Percentiles rank a stretch among this genome's conserved stretches.
Conservation (phyloP, 139 green algal genomes). For the Ulvella scutata region DNA sequence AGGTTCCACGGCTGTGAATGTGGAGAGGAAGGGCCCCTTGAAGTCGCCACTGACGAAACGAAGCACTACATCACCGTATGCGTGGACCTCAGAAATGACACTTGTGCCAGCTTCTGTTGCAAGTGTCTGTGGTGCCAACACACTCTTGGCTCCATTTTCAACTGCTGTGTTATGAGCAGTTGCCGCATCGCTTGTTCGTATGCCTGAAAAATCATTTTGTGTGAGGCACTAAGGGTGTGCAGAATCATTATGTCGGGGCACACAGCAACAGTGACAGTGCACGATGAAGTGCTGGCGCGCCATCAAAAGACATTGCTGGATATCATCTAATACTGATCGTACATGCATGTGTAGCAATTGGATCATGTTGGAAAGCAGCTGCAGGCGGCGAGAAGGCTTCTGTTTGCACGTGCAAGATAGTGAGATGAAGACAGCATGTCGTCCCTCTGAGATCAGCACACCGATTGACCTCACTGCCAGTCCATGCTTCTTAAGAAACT, state of each 20-base stretch:
- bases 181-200: constrained; percentile 68
- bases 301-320: too few relatives aligned
- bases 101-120: constrained; percentile 3
- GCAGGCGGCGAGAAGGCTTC: too few relatives aligned
- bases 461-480: constrained; percentile 75
- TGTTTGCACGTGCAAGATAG: too few relatives aligned
- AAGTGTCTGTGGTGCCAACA: constrained; percentile 40
- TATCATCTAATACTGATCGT: too few relatives aligned
- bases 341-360: too few relatives aligned
- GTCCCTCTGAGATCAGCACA: constrained; percentile 18
- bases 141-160: constrained; percentile 44
- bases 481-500: constrained; percentile 76
- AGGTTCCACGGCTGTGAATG: constrained; percentile 39
- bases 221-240: too few relatives aligned
- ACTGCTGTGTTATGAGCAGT: constrained; percentile 49
- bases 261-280: too few relatives aligned
- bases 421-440: too few relatives aligned
- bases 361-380: too few relatives aligned
- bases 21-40: constrained; percentile 61
- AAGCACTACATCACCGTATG: constrained; percentile 94
- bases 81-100: constrained; percentile 56
- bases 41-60: constrained; percentile 40
- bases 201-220: too few relatives aligned
- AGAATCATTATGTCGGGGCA: too few relatives aligned
- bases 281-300: too few relatives aligned